phyloP scores from a whole-genome alignment of 495 filamentous ascomycete genomes.

The Penicillium lividum region DNA sequence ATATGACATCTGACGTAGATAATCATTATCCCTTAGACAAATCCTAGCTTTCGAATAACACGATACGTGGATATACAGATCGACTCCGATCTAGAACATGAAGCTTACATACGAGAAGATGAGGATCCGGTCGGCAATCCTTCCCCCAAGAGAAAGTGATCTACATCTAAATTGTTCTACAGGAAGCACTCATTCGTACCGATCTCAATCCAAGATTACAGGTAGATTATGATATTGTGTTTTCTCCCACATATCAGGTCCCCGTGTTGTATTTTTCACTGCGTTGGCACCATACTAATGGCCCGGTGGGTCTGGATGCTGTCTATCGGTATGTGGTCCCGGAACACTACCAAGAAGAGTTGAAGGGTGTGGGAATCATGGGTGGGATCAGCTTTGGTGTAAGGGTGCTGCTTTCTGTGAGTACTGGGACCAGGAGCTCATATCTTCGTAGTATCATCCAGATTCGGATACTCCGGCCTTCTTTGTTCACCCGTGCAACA shows the following conservation, averaged over 20 bases:
- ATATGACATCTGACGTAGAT: conserved; percentile 12
- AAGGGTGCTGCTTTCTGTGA: conserved; percentile 37
- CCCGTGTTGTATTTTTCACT: conserved; percentile 55
- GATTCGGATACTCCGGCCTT: conserved; percentile 69
- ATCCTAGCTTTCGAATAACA: conserved; percentile 39
- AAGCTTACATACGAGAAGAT: conserved; percentile 24
- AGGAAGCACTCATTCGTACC: conserved; percentile 47
- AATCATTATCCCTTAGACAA: conserved; percentile 20
- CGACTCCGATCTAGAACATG: conserved; percentile 16
- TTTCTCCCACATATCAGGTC: conserved; percentile 52
- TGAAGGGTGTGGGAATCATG: conserved; percentile 62
- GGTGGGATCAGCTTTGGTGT: conserved; percentile 78
- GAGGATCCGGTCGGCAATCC: conserved; percentile 38
- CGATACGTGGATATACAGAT: conserved; percentile 26
- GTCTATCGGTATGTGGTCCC: conserved; percentile 73
- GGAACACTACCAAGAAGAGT: conserved; percentile 53
- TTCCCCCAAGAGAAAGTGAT: conserved; percentile 1
- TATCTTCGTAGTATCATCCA: conserved; percentile 71
- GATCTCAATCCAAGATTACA: conserved; percentile 32
- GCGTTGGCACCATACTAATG: conserved; percentile 60
- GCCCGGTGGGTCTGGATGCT: conserved; percentile 63
- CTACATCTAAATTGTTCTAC: conserved; percentile 3
- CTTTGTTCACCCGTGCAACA: conserved; percentile 84
- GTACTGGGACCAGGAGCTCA: conserved; percentile 34
- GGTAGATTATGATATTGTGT: conserved; percentile 56